Base-by-base conservation (phyloP, 495 filamentous ascomycete species). In the Podospora appendiculata region DNA sequence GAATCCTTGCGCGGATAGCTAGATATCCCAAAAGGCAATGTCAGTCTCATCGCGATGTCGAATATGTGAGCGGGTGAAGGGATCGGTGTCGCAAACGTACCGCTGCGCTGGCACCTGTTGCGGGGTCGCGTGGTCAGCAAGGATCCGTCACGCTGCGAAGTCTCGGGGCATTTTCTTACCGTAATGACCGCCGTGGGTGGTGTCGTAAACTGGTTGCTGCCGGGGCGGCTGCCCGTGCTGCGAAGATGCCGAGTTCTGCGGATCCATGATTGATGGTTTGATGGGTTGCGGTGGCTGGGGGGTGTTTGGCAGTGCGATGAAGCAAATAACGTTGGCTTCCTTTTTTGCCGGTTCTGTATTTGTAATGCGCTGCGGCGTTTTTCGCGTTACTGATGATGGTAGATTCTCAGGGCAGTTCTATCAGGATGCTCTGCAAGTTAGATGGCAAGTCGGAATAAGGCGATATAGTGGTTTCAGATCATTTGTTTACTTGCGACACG, bases 101-200 rank as follows among this genome's bases (percentile, higher is more conserved):
- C 65, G 81, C 75, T 58, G 87, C 86, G 69, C 87, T 90, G 62
- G 89, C 89, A 63, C 89, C 88, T 92, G 65, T 41, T 59, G 59
- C 42, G 14, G 51, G 63, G 54, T 59, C 53, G 63, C 58, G 48
- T 36, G 32, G 56, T 58, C 12, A 58, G 56, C 41, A 32, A 45
- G 18, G 12, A 36, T 7, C 14, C 17, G 32, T 32, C 9, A 8
- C 42, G n/a, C 25, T 25, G 2, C 25, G 41, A 45, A 6, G 17
- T 45, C 13, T 8, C 9, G 14, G 36, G 13, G 36, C 13, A 1
- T 13, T 57, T 55, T 78, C 79, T 57, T 76, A 90, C 89, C 91
- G 73, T 94, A 95, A 69, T 95, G 90, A 51, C 91, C 91, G 51
- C 88, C 89, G 63, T 88, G 83, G 55, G 73, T 71, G 43, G 84